Evolutionary conservation across 164 flowering plant genomes (phyloP).

Genomic region (Vitis vinifera): DNA sequence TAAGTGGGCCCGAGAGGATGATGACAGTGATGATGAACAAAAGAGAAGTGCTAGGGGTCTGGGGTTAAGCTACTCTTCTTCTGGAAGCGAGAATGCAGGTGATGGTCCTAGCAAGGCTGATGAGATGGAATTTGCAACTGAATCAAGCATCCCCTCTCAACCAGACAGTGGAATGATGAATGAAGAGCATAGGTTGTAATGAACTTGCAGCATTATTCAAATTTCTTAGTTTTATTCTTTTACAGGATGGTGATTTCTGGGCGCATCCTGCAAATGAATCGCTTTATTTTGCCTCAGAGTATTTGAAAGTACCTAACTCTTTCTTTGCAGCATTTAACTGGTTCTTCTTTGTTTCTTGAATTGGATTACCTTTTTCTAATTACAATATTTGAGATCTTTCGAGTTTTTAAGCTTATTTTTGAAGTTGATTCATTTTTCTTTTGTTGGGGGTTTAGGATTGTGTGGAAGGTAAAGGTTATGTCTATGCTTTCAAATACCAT

Average conservation of each 20-base stretch:
- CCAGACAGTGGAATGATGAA: conserved; percentile 64
- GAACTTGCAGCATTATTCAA: not conserved
- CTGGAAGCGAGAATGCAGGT: conserved; percentile 88
- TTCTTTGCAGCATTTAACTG: too few relatives aligned
- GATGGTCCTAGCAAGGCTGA: conserved; percentile 49
- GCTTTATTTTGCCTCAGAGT: too few relatives aligned
- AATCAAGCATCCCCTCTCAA: conserved; percentile 43
- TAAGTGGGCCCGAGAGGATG: conserved; percentile 96
- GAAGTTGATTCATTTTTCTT: too few relatives aligned
- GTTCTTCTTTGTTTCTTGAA: too few relatives aligned
- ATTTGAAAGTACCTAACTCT: too few relatives aligned
- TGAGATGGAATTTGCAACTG: conserved; percentile 49
- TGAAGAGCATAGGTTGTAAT: conserved; percentile 81
- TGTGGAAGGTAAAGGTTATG: too few relatives aligned
- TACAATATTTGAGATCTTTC: too few relatives aligned
- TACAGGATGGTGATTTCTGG: not conserved
- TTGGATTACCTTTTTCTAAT: too few relatives aligned
- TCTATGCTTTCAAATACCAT: too few relatives aligned
- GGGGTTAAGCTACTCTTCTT: conserved; percentile 88
- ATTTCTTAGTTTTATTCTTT: not conserved
- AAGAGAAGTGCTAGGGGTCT: conserved; percentile 51
- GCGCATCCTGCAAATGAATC: too few relatives aligned
- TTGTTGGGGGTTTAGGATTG: too few relatives aligned
- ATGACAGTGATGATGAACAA: conserved; percentile 83
- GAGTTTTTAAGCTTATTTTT: too few relatives aligned